Conservation (phyloP, 2,329 filamentous ascomycete species). For the Aspergillus tubingensis region DNA sequence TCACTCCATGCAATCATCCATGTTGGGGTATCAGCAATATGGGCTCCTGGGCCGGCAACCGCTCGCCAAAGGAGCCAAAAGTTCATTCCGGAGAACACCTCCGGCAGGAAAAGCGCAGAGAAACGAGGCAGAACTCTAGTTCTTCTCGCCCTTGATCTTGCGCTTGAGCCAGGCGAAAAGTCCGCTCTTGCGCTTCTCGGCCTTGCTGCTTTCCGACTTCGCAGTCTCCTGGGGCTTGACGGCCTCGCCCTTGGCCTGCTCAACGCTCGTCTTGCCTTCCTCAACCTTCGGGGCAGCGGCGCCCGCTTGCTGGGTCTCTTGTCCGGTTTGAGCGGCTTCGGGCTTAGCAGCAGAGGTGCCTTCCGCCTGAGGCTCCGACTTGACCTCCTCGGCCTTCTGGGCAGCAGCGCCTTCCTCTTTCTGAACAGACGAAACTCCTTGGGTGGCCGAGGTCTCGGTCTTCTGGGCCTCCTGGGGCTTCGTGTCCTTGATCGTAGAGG, state of each 20-base stretch:
- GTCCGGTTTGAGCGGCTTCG: background rate
- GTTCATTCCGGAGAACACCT: background rate
- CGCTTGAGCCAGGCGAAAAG: slow-evolving; percentile 32
- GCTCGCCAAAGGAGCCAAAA: slow-evolving; percentile 11
- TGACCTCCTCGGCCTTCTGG: slow-evolving; percentile 10
- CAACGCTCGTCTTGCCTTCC: slow-evolving; percentile 18
- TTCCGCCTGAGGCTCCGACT: slow-evolving; percentile 14
- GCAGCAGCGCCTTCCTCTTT: slow-evolving; percentile 12
- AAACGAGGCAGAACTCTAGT: slow-evolving; percentile 3
- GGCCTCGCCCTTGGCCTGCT: slow-evolving; percentile 17
- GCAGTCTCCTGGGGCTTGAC: slow-evolving; percentile 10
- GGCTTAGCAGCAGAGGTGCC: slow-evolving; percentile 10
- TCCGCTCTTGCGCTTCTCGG: slow-evolving; percentile 30
- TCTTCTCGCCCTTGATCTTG: slow-evolving; percentile 27
- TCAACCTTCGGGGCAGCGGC: slow-evolving; percentile 24
- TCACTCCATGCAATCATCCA: slow-evolving; percentile 7
- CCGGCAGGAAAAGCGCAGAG: slow-evolving; percentile 7
- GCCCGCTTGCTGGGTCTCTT: slow-evolving; percentile 9
- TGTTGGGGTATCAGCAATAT: slow-evolving; percentile 21
- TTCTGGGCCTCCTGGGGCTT: slow-evolving; percentile 26
- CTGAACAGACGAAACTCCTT: background rate
- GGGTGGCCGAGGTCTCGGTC: slow-evolving; percentile 12
- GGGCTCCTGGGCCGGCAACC: slow-evolving; percentile 11
- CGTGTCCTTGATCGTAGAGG: slow-evolving; percentile 23
- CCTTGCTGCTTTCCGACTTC: slow-evolving; percentile 17